Evolutionary conservation across 2,329 filamentous ascomycete genomes (phyloP).

Genomic region (Colletotrichum melonis): DNA sequence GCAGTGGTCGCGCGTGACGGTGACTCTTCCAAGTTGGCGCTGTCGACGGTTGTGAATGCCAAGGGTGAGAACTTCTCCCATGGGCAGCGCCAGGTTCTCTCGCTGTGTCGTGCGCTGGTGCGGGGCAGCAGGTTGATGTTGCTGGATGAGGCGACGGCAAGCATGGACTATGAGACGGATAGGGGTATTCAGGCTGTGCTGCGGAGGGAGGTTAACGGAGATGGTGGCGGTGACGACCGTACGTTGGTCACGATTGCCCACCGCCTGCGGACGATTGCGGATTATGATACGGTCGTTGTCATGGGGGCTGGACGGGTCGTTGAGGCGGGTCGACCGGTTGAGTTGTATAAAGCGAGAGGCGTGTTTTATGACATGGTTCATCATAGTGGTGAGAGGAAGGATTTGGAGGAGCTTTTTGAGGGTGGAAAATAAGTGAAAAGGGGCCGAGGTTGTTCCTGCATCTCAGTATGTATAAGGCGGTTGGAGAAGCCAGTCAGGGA

Average conservation of each 20-base stretch:
- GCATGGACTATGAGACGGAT: slow-evolving; percentile 70
- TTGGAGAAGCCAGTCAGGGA: background rate
- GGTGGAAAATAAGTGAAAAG: background rate
- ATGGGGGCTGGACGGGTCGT: slow-evolving; percentile 65
- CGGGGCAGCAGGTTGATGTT: slow-evolving; percentile 66
- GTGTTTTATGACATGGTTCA: slow-evolving; percentile 67
- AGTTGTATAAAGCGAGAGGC: slow-evolving; percentile 57
- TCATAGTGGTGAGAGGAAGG: slow-evolving; percentile 64
- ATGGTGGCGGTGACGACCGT: slow-evolving; percentile 48
- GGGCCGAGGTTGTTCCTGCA: background rate
- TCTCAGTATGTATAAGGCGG: background rate
- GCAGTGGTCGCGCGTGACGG: slow-evolving; percentile 4
- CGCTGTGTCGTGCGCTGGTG: slow-evolving; percentile 66
- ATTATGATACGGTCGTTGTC: slow-evolving; percentile 69
- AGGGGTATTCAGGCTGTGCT: slow-evolving; percentile 65
- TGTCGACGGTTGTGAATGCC: slow-evolving; percentile 61
- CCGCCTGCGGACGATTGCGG: slow-evolving; percentile 67
- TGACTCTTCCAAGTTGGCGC: slow-evolving; percentile 43
- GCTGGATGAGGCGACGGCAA: slow-evolving; percentile 69
- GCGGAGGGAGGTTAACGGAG: slow-evolving; percentile 55
- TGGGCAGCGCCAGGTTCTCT: slow-evolving; percentile 68
- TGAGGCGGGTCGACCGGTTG: slow-evolving; percentile 62
- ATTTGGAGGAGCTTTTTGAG: slow-evolving; percentile 51
- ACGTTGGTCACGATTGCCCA: slow-evolving; percentile 70
- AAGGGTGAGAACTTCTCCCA: slow-evolving; percentile 68